phyloP scores from a whole-genome alignment of 257 asterid species.

The Solanum lycopersicoides region DNA sequence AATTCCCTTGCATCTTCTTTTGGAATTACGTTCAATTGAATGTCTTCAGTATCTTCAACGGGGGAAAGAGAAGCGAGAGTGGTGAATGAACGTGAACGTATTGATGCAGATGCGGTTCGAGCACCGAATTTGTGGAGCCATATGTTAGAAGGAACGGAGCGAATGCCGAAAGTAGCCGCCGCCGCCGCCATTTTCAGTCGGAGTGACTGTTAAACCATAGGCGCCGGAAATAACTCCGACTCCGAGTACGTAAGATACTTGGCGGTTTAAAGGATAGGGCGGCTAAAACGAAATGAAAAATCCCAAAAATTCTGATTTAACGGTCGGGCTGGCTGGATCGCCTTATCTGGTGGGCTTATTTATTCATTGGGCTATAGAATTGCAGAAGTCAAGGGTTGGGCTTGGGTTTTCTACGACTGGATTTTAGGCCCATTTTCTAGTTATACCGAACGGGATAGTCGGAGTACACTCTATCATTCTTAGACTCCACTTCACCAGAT shows the following conservation, averaged over 20 bases:
- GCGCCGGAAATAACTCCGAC: neutral
- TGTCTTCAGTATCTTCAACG: slow-evolving; percentile 27
- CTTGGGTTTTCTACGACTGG: neutral
- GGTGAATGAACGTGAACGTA: slow-evolving; percentile 12
- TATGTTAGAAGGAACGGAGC: slow-evolving; percentile 30
- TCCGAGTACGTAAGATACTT: neutral
- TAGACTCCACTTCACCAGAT: neutral
- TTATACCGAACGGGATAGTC: neutral
- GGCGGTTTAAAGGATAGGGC: neutral
- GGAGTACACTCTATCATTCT: neutral
- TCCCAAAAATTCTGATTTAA: neutral
- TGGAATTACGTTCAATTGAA: neutral
- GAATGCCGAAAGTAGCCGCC: slow-evolving; percentile 28
- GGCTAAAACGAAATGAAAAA: neutral
- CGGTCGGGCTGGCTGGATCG: neutral
- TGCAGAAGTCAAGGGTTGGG: neutral
- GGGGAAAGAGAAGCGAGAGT: slow-evolving; percentile 31
- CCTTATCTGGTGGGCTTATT: neutral
- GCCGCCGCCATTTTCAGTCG: slow-evolving; percentile 24
- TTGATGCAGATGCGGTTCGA: neutral
- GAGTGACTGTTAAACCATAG: neutral
- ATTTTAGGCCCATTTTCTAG: neutral
- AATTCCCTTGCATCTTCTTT: neutral
- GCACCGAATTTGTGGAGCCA: slow-evolving; percentile 32
- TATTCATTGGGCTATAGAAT: neutral